These are phyloP conservation scores for Chimonanthus praecox DNA, from an alignment of 164 flowering plant species.

Conservation along the genomic window DNA sequence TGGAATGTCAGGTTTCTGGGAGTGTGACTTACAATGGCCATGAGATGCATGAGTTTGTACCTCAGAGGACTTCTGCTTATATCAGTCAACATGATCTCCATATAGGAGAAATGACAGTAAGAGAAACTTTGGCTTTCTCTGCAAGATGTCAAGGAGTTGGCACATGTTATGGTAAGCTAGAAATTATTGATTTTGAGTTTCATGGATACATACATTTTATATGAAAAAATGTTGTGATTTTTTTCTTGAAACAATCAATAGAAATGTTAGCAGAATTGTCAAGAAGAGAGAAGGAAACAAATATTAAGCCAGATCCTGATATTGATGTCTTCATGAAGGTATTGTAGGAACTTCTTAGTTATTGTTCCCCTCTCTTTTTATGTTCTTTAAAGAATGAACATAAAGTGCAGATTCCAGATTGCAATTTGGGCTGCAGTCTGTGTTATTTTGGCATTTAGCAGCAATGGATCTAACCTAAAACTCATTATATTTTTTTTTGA, in stretches of 20 bases:
- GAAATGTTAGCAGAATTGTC: slow-evolving; percentile 59
- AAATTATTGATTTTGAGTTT: background rate
- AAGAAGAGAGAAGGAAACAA: slow-evolving; percentile 59
- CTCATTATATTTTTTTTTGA: too few relatives aligned
- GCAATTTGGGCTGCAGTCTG: too few relatives aligned
- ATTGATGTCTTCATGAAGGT: slow-evolving; percentile 74
- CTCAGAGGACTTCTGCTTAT: slow-evolving; percentile 55
- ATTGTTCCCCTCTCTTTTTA: too few relatives aligned
- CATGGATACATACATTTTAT: background rate
- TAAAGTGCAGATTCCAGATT: too few relatives aligned
- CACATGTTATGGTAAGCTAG: slow-evolving; percentile 31
- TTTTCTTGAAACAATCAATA: slow-evolving; percentile 19
- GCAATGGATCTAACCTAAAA: too few relatives aligned
- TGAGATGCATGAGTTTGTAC: slow-evolving; percentile 55
- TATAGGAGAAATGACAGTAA: slow-evolving; percentile 52
- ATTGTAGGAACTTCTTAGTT: background rate
- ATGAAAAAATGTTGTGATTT: background rate
- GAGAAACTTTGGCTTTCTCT: slow-evolving; percentile 50
- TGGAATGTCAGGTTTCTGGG: slow-evolving; percentile 33
- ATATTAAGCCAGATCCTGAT: slow-evolving; percentile 60
- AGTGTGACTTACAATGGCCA: slow-evolving; percentile 64
- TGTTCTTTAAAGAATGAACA: too few relatives aligned
- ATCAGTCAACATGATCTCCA: slow-evolving; percentile 56
- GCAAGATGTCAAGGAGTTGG: slow-evolving; percentile 65
- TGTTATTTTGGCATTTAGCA: too few relatives aligned